phyloP scores from a whole-genome alignment of 176 grass and related monocot species.

The Triticum monococcum region DNA sequence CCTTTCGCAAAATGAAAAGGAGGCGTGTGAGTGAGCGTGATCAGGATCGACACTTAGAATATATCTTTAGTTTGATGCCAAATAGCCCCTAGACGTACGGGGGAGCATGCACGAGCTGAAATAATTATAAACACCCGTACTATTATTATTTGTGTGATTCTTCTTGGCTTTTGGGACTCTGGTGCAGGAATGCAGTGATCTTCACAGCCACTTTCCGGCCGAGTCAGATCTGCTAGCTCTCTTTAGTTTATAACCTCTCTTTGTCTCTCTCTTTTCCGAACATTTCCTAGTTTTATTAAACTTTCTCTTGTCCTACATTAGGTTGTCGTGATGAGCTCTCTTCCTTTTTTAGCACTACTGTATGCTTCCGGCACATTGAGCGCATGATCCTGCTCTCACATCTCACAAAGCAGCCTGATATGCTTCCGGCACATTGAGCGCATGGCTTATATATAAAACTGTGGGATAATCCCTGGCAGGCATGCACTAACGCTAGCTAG shows the following conservation, averaged over 20 bases:
- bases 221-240: neutral
- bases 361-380: neutral
- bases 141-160: no score
- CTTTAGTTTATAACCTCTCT: constrained; percentile 14
- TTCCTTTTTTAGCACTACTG: neutral
- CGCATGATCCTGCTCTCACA: constrained; percentile 16
- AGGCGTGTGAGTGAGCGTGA: no score
- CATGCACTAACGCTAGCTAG: constrained; percentile 4
- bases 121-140: no score
- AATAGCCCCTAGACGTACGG: no score
- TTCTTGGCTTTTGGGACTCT: neutral
- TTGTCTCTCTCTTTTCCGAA: neutral
- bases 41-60: neutral
- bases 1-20: no score
- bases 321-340: neutral
- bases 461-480: constrained; percentile 19
- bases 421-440: neutral
- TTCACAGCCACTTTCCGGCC: neutral
- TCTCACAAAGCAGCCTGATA: neutral
- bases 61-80: neutral
- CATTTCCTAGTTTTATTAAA: neutral
- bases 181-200: neutral
- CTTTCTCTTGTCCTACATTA: neutral
- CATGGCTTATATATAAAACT: constrained; percentile 24
- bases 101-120: no score